These are phyloP conservation scores for Mortierella sp. DNA, from an alignment of 371 early-diverging fungal species.

Conservation along the genomic window DNA sequence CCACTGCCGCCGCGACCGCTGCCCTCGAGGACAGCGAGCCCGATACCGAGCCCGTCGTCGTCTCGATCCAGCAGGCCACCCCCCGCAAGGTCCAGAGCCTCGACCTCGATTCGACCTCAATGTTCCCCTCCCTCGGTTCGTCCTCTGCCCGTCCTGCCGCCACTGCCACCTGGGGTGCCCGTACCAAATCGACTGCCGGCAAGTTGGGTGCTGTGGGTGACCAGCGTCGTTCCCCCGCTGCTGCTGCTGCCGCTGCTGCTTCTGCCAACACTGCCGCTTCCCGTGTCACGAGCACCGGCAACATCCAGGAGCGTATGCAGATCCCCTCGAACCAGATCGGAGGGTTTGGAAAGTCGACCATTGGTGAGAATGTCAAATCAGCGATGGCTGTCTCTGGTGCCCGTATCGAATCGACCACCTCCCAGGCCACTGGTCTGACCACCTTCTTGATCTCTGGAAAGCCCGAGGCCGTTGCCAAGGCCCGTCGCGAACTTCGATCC, in stretches of 20 bases:
- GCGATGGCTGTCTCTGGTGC: slow-evolving; percentile 81
- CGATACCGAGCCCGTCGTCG: slow-evolving; percentile 20
- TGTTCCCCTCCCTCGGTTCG: slow-evolving; percentile 80
- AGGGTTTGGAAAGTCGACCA: slow-evolving; percentile 62
- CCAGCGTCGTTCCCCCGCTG: slow-evolving; percentile 37
- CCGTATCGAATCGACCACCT: slow-evolving; percentile 89
- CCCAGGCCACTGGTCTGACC: slow-evolving; percentile 79
- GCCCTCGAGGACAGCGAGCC: slow-evolving; percentile 33
- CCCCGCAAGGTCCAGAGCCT: slow-evolving; percentile 56
- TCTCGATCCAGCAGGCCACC: slow-evolving; percentile 32
- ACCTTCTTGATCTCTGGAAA: slow-evolving; percentile 90
- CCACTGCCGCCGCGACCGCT: slow-evolving; percentile 26
- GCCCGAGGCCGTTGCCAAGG: slow-evolving; percentile 80
- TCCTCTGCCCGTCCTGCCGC: slow-evolving; percentile 61
- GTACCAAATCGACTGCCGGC: slow-evolving; percentile 63
- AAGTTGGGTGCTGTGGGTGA: slow-evolving; percentile 57
- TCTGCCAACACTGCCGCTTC: slow-evolving; percentile 12
- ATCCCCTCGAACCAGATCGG: slow-evolving; percentile 39
- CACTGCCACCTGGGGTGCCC: slow-evolving; percentile 67
- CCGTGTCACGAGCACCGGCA: slow-evolving; percentile 36
- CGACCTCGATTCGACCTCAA: slow-evolving; percentile 75
- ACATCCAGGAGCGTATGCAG: slow-evolving; percentile 52
- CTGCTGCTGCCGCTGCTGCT: slow-evolving; percentile 37
- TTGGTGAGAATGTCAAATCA: slow-evolving; percentile 79
- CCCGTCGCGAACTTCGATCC: slow-evolving; percentile 83